A percentile compares a stretch with the other conserved stretches of the same genome.
Evolutionary conservation across 805 yeast species (phyloP).

Genomic region (Wickerhamiella sergipiensis): DNA sequence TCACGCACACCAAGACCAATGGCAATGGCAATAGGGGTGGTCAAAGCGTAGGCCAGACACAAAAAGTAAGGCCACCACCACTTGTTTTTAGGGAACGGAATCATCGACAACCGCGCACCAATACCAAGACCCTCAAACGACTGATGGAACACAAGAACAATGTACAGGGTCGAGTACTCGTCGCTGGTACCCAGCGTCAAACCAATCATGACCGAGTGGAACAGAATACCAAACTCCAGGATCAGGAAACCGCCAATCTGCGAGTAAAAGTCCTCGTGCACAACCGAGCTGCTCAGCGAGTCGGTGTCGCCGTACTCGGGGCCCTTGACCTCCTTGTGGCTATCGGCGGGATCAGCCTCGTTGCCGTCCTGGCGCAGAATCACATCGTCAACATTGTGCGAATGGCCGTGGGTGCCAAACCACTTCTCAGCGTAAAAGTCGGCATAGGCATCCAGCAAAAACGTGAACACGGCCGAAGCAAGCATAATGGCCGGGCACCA

Average conservation of each 20-base stretch:
- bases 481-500: constrained; percentile 44
- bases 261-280: constrained; percentile 18
- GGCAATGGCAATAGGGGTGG: constrained; percentile 62
- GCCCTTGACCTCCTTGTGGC: constrained; percentile 3
- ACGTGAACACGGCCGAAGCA: constrained; percentile 32
- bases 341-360: background rate
- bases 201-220: constrained; percentile 68
- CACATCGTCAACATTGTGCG: constrained; percentile 1
- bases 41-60: constrained; percentile 38
- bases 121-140: constrained; percentile 69
- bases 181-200: constrained; percentile 51
- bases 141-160: constrained; percentile 62
- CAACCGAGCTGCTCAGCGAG: constrained; percentile 20
- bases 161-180: constrained; percentile 47
- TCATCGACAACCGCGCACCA: constrained; percentile 53
- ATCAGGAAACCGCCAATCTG: constrained; percentile 37
- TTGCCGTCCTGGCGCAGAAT: background rate
- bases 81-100: constrained; percentile 37
- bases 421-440: constrained; percentile 28
- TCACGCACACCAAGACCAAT: constrained; percentile 59
- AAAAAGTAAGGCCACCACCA: constrained; percentile 40
- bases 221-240: constrained; percentile 58
- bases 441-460: constrained; percentile 36
- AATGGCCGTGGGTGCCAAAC: constrained; percentile 14
- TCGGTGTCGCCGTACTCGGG: constrained; percentile 5